phyloP scores from a whole-genome alignment of 495 filamentous ascomycete species.

The Penicillium arizonense region DNA sequence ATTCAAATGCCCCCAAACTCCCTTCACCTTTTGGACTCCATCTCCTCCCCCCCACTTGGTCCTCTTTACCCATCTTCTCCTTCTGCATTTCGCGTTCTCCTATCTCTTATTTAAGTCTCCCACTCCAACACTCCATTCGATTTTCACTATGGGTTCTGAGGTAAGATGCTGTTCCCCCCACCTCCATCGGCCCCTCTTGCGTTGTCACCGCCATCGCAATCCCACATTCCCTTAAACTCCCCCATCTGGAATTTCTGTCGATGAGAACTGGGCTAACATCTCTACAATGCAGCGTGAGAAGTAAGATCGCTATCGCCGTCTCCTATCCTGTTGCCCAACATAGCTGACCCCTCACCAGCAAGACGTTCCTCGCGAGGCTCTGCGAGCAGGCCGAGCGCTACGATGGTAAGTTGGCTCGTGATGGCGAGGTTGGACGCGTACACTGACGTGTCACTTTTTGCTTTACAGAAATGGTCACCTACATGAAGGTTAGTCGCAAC shows the following conservation, averaged over 20 bases:
- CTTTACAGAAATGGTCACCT: conserved; percentile 89
- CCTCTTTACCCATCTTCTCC: conserved; percentile 25
- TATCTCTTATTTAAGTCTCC: conserved; percentile 14
- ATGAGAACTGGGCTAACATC: conserved; percentile 23
- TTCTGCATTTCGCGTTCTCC: conserved; percentile 22
- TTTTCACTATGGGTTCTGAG: conserved; percentile 47
- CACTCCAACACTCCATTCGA: conserved; percentile 8
- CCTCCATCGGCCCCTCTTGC: conserved; percentile 38
- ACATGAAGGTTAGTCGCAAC: conserved; percentile 82
- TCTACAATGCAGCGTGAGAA: conserved; percentile 72
- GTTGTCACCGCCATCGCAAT: conserved; percentile 32
- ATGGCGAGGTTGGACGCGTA: neutral
- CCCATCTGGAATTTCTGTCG: conserved; percentile 3
- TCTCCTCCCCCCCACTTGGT: conserved; percentile 28
- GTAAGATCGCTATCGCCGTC: conserved; percentile 47
- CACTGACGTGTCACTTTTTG: conserved; percentile 23
- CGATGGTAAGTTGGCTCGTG: conserved; percentile 68
- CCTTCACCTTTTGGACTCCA: conserved; percentile 14
- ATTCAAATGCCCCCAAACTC: conserved; percentile 22
- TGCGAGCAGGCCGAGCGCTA: conserved; percentile 99
- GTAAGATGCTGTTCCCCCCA: conserved; percentile 42
- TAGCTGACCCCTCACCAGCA: conserved; percentile 62
- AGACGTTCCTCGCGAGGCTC: conserved; percentile 99
- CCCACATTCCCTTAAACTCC: conserved; percentile 24
- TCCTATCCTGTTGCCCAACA: conserved; percentile 19